These are phyloP conservation scores for Phymatotrichopsis omnivora DNA, from an alignment of 2,329 filamentous ascomycete species.

Conservation along the genomic window DNA sequence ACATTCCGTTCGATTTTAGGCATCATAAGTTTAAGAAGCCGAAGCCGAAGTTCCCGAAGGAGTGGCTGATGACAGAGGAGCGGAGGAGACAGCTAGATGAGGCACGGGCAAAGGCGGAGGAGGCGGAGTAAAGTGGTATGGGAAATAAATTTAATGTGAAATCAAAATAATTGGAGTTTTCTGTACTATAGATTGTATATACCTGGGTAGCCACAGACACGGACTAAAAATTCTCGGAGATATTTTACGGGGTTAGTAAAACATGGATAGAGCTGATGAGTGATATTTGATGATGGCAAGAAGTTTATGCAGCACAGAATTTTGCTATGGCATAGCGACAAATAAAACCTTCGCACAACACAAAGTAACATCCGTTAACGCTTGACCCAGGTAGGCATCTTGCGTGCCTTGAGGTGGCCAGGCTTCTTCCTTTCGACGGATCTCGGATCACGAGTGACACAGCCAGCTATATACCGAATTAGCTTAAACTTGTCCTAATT, in stretches of 20 bases:
- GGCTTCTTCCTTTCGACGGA: constrained; percentile 97
- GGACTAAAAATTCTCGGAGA: too few relatives aligned
- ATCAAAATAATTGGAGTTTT: too few relatives aligned
- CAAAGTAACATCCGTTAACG: constrained; percentile 21
- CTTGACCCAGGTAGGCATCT: constrained; percentile 98
- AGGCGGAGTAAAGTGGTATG: too few relatives aligned
- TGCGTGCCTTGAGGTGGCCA: constrained; percentile 90
- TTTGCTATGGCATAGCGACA: constrained; percentile 16
- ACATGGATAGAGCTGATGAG: too few relatives aligned
- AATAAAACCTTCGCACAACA: constrained; percentile 4
- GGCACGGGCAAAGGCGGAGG: constrained; percentile 10
- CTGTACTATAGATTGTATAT: constrained; percentile 6
- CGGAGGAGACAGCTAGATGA: constrained; percentile 56
- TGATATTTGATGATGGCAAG: too few relatives aligned
- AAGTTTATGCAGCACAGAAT: not conserved
- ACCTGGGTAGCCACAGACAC: too few relatives aligned
- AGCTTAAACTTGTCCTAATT: too few relatives aligned
- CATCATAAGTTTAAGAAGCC: constrained; percentile 59
- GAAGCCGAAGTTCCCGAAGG: constrained; percentile 62
- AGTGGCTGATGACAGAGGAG: constrained; percentile 69
- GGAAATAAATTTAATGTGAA: too few relatives aligned
- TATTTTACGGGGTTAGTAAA: too few relatives aligned
- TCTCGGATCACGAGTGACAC: constrained; percentile 81
- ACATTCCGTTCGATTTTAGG: constrained; percentile 79
- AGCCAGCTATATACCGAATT: constrained; percentile 60